These are phyloP conservation scores for Zychaea mexicana DNA, from an alignment of 371 early-diverging fungal genomes.

Conservation along the genomic window DNA sequence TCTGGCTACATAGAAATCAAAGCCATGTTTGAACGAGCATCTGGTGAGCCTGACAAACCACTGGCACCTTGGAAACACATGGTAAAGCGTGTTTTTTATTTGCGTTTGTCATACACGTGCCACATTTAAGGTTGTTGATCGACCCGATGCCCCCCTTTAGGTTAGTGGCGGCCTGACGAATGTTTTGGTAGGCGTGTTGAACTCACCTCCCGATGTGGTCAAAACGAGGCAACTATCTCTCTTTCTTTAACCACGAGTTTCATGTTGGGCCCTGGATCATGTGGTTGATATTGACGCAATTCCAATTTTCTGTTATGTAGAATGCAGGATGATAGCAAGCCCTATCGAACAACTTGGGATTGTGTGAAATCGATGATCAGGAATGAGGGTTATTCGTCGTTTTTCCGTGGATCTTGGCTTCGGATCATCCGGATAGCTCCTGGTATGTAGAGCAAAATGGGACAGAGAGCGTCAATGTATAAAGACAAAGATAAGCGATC, in stretches of 20 bases:
- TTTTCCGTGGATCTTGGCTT: slow-evolving; percentile 52
- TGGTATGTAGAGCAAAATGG: slow-evolving; percentile 23
- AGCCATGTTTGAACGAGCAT: slow-evolving; percentile 38
- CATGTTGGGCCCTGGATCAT: not conserved
- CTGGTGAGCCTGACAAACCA: slow-evolving; percentile 24
- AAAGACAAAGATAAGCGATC: not conserved
- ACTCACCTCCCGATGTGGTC: slow-evolving; percentile 53
- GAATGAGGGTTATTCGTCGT: slow-evolving; percentile 45
- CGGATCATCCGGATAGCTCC: slow-evolving; percentile 58
- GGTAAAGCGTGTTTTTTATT: slow-evolving; percentile 21
- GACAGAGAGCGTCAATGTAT: no score
- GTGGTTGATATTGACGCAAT: no score
- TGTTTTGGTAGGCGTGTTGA: slow-evolving; percentile 52
- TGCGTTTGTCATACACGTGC: not conserved
- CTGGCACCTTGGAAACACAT: slow-evolving; percentile 51
- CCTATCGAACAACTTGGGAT: slow-evolving; percentile 43
- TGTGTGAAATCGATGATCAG: slow-evolving; percentile 42
- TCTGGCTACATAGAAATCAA: slow-evolving; percentile 48
- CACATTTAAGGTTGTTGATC: not conserved
- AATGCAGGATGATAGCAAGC: slow-evolving; percentile 52
- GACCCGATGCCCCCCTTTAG: slow-evolving; percentile 5
- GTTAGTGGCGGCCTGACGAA: slow-evolving; percentile 53
- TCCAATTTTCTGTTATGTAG: slow-evolving; percentile 24
- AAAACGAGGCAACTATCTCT: slow-evolving; percentile 35
- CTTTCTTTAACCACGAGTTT: not conserved